Evolutionary conservation across 2,329 filamentous ascomycete genomes (phyloP), one percentile per base, ranked within the genome.

Genomic region (Dactylonectria macrodidyma): DNA sequence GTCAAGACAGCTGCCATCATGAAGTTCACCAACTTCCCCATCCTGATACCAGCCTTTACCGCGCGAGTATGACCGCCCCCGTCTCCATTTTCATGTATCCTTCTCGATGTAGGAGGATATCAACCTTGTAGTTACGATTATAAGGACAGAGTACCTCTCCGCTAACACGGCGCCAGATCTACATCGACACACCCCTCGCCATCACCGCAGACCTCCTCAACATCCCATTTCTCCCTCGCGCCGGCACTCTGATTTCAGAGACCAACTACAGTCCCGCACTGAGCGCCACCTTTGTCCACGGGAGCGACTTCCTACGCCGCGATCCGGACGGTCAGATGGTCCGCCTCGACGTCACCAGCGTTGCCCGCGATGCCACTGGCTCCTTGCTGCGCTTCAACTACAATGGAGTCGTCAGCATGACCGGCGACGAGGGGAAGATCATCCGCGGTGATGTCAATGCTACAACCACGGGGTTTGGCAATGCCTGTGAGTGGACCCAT

Each of bases 291-390:
- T 81, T 83, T 62, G 62, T 79, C 56, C 80, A 82, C 57, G 82
- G 81, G 24, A 77, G 78, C 55, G 82, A 84, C 71, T 83, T 79
- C 72, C 74, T 84, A 58, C 81, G 80, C 30, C 77, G 77, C 58
- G 83, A 84, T 65, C 77, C 80, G 2, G 75, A 78, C 57, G 81
- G 81, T 4, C 72, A 76, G 36, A 78, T 80, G 68, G 73, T 80
- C 33, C 78, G 81, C 30, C 78, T 84, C 56, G 79, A 83, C 46
- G 82, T 84, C 9, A 76, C 76, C 16, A 79, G 78, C 61, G 73
- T 81, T 38, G 73, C 81, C 33, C 79, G 77, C 46, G 77, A 78
- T 59, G 57, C 60, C 9, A 76, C 74, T 9, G 80, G 79, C 24
- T 77, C 79, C 12, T 41, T 80, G 12, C 74, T 84, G 48, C 77